Evolutionary conservation across 441 rosid species (phyloP).

Genomic region (Isatis lusitanica): DNA sequence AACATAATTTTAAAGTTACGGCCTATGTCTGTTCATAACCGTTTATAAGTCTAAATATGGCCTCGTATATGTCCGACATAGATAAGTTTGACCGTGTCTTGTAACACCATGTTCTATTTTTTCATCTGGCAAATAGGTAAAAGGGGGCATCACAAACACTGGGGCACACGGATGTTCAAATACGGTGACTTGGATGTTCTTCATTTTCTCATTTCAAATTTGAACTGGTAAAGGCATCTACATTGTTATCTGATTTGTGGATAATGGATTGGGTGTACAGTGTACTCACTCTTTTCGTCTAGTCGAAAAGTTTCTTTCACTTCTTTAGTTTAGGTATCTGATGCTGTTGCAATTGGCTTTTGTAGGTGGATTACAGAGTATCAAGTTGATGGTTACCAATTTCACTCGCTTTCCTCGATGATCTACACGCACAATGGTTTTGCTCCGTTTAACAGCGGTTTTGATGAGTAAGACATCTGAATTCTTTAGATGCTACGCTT

Average conservation of each 20-base stretch:
- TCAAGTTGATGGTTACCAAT: slow-evolving; percentile 90
- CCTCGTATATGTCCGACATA: not conserved
- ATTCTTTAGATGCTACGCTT: slow-evolving; percentile 9
- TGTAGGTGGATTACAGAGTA: slow-evolving; percentile 95
- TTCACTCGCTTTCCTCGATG: slow-evolving; percentile 96
- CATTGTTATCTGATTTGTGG: not conserved
- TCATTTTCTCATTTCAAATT: slow-evolving; percentile 85
- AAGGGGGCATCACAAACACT: slow-evolving; percentile 90
- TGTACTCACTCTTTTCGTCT: slow-evolving; percentile 11
- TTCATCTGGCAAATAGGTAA: slow-evolving; percentile 55
- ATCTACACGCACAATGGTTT: slow-evolving; percentile 93
- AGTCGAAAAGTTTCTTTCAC: slow-evolving; percentile 7
- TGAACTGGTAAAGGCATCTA: slow-evolving; percentile 73
- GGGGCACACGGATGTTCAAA: slow-evolving; percentile 99
- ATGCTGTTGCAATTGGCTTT: slow-evolving; percentile 25
- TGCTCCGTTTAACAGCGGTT: slow-evolving; percentile 74
- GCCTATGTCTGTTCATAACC: slow-evolving; percentile 9
- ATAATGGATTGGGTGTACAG: not conserved
- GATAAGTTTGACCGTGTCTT: slow-evolving; percentile 13
- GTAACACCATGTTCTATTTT: slow-evolving; percentile 2
- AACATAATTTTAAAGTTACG: not conserved
- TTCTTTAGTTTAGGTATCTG: slow-evolving; percentile 17
- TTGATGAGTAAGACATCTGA: slow-evolving; percentile 80
- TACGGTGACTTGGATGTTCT: slow-evolving; percentile 90
- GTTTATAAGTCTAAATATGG: not conserved